A percentile compares a stretch with the other conserved stretches of the same genome.
Conservation (phyloP, 179 eudicot genomes). For the Spergularia azorica region DNA sequence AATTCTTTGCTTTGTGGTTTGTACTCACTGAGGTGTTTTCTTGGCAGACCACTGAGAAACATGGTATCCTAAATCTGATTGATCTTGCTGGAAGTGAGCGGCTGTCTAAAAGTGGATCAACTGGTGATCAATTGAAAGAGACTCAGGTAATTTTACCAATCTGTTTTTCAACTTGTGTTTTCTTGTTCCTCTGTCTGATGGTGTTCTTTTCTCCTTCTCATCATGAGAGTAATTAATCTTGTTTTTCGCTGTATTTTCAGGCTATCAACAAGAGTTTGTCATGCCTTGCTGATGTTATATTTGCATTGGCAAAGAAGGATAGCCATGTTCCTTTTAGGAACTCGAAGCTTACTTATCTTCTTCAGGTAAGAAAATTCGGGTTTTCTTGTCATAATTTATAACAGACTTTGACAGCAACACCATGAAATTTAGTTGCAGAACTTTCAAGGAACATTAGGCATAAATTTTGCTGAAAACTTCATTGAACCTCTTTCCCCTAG, state of each 20-base stretch:
- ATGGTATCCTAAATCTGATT: slow-evolving; percentile 71
- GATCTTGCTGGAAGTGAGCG: slow-evolving; percentile 91
- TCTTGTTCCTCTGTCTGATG: neutral
- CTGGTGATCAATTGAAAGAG: slow-evolving; percentile 77
- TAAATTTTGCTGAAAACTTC: too few species aligned
- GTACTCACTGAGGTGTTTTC: slow-evolving; percentile 12
- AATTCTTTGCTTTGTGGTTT: neutral
- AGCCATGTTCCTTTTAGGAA: slow-evolving; percentile 78
- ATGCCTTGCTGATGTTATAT: slow-evolving; percentile 69
- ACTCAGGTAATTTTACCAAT: slow-evolving; percentile 49
- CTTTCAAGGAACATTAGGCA: too few species aligned
- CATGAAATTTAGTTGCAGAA: neutral
- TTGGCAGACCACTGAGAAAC: slow-evolving; percentile 70
- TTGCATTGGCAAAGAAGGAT: slow-evolving; percentile 76
- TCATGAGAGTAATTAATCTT: neutral
- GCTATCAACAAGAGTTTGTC: slow-evolving; percentile 79
- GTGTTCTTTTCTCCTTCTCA: neutral
- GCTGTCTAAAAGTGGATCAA: slow-evolving; percentile 76
- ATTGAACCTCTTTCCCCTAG: too few species aligned
- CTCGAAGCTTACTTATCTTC: slow-evolving; percentile 79
- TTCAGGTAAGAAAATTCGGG: slow-evolving; percentile 48
- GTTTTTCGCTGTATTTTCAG: slow-evolving; percentile 27
- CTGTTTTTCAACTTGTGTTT: neutral
- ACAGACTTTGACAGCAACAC: neutral
- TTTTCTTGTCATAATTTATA: neutral